Base-by-base conservation (phyloP, 805 yeast species). In the Hanseniaspora meyeri region DNA sequence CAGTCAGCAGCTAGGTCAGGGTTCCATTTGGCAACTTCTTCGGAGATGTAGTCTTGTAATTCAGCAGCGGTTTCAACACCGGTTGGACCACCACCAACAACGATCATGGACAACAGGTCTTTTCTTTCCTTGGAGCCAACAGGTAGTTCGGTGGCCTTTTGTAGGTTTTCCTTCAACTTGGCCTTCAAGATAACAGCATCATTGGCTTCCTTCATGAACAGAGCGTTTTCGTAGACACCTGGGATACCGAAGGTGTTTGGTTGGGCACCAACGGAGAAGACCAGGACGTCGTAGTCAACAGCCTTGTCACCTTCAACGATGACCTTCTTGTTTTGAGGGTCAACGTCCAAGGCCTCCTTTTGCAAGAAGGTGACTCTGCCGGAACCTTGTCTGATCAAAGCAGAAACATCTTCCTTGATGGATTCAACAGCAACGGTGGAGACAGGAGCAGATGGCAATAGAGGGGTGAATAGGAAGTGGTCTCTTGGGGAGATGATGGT, bases 41-140 rank as follows among this genome's bases (percentile, higher is more conserved):
- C 95, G 70, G 86, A 89, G 60, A 89, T 85, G 72, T 87, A 91
- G 72, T 90, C 97, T 73, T 86, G 95, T 64, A 90, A 74, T 73
- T 91, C 97, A 66, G 95, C 97, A 62, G 97, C 96, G 65, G 89
- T 85, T 74, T 89, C 97, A 60, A 90, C 96, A 74, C 97, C 97
- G 46, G 97, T 90, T 68, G 97, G 97, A 61, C 97, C 97, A 72
- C 97, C 97, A 66, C 97, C 97, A 63, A 93, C 95, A 60, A 91
- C 95, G 60, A 91, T 91, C 64, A 89, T 83, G 60, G 83, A 85
- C 68, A 90, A 78, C 64, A 91, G 77, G 70, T 95, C 81, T 72
- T 81, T 79, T 72, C 97, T 81, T 69, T 87, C 95, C 20, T 82
- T 82, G 62, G 81, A 87, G 32, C 71, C 70, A 63, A 78, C 78